Conservation (phyloP, 805 yeast genomes). For the Lipomyces yamanashiensis region DNA sequence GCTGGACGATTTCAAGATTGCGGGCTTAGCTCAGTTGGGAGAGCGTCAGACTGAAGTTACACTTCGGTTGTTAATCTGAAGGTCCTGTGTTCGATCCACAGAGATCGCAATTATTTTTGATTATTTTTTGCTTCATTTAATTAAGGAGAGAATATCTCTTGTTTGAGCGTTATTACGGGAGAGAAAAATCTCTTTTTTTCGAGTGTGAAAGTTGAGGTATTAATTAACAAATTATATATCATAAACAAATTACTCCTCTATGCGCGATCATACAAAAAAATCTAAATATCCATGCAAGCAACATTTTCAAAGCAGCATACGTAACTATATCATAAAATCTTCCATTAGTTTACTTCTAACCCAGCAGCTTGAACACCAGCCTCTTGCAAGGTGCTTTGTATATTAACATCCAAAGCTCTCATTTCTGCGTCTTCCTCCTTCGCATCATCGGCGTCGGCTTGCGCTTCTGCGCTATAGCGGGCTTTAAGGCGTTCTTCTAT, state of each 20-base stretch:
- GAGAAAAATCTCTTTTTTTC: no score
- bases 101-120: conserved; percentile 47
- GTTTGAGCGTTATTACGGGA: background rate
- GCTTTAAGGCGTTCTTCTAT: background rate
- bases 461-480: background rate
- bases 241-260: no score
- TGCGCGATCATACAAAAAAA: no score
- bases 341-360: background rate
- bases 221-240: no score
- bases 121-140: background rate
- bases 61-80: conserved; percentile 56
- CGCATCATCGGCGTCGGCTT: background rate
- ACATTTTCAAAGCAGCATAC: no score
- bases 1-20: conserved; percentile 31
- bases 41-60: conserved; percentile 55
- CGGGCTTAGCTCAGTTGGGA: conserved; percentile 56
- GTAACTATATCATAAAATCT: background rate
- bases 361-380: conserved; percentile 3
- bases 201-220: no score
- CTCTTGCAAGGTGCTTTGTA: background rate
- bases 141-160: background rate
- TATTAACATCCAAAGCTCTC: background rate
- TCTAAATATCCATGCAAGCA: no score
- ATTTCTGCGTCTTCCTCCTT: background rate
- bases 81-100: conserved; percentile 93